Evolutionary conservation across 1,284 basidiomycete genomes (phyloP), one percentile per base, ranked within the genome.

Genomic region (Lignosus rhinocerotis): DNA sequence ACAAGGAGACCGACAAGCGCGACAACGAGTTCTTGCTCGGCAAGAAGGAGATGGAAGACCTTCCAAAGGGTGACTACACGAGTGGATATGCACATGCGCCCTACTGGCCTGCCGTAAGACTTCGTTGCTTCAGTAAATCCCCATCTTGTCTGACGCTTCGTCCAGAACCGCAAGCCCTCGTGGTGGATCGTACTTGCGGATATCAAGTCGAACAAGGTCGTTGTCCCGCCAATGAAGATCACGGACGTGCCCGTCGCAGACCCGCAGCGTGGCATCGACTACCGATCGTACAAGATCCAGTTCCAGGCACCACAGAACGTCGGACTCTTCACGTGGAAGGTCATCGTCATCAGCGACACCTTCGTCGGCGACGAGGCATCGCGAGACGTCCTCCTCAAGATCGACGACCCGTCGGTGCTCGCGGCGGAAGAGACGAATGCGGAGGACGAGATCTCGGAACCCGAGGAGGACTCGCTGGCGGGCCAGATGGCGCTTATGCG

Each of bases 401-500:
- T 97, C 45, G 92, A 94, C 58, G 87, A 93, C 34, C 76, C 83
- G 8, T 80, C 86, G 12, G 78, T 78, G 6, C 77, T 88, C 12
- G 79, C 75, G 9, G 76, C 75, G 0, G 86, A 88, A 10, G 88
- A 89, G 56, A 79, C 81, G 57, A 82, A 76, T 19, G 79, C 75
- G 14, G 94, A 96, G 50, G 94, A 96, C 69, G 94, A 96, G 58
- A 98, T 98, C 62, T 96, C 93, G 0, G 95, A 97, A 55, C 95
- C 95, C 0, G 96, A 98, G 49, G 96, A 98, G 75, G 96, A 97
- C 74, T 85, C 88, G 25, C 78, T 99, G 47, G 97, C 96, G 3
- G 97, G 97, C 3, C 97, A 99, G 79, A 98, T 99, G 95, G 96
- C 96, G 2, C 84, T 90, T 51, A 96, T 99, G 94, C 88, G 93